These are phyloP conservation scores for Aspergillus awamori DNA, from an alignment of 2,329 filamentous ascomycete genomes.

Conservation along the genomic window DNA sequence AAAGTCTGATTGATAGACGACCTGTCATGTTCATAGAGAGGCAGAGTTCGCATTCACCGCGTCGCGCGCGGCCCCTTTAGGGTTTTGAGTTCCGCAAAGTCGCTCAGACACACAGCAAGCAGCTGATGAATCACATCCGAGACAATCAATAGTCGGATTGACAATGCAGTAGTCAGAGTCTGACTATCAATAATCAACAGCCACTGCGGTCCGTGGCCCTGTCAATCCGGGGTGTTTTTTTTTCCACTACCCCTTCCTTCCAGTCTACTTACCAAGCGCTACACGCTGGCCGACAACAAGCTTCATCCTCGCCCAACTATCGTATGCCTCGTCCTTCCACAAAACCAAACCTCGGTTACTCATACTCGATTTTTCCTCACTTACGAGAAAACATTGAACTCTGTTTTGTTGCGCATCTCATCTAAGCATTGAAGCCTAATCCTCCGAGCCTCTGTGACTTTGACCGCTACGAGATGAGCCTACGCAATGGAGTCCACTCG, in stretches of 20 bases:
- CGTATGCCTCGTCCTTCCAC: too few relatives aligned
- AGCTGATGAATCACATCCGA: not conserved
- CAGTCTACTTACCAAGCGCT: too few relatives aligned
- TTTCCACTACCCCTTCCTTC: not conserved
- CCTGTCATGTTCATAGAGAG: not conserved
- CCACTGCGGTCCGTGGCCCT: not conserved
- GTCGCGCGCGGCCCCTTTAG: not conserved
- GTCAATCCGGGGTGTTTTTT: not conserved
- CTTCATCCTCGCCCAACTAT: too few relatives aligned
- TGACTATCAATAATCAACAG: conserved; percentile 6
- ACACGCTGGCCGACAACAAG: too few relatives aligned
- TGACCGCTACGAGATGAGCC: not conserved
- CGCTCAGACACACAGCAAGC: not conserved
- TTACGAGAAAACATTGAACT: not conserved
- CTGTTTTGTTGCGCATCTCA: not conserved
- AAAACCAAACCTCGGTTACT: too few relatives aligned
- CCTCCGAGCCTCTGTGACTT: not conserved
- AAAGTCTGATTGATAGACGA: not conserved
- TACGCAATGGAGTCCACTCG: not conserved
- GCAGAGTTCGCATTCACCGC: not conserved
- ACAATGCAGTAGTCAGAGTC: conserved; percentile 9
- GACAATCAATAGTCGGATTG: conserved; percentile 8
- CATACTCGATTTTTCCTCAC: too few relatives aligned
- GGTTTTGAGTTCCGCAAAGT: not conserved
- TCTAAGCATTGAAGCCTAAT: not conserved